Base-by-base conservation (phyloP, 306 rosid genomes). In the Malus asiatica region DNA sequence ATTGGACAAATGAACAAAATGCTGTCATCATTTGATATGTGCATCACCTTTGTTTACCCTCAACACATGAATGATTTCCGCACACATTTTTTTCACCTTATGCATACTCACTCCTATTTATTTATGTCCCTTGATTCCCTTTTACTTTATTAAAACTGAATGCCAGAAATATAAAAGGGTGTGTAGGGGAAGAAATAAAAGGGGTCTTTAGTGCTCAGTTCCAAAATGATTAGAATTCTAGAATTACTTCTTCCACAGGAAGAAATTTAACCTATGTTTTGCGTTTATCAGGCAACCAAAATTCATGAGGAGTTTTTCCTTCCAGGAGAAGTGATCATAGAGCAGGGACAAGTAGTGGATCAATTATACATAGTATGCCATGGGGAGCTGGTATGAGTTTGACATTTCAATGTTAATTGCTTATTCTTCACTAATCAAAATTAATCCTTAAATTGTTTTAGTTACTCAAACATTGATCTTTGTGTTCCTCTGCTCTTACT, bases 271-370 rank as follows among this genome's bases (percentile, higher is more conserved):
- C 59, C 53, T 33, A 73, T 48, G 29, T 44, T 68, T 73, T 25
- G 72, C 25, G 63, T 84, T 82, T 76, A 23, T 62, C 77, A 90
- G 96, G 89, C 88, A 48, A 80, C 80, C 76, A 83, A 48, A 81
- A 85, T 86, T 52, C 83, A 81, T 4, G 92, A 88, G 71, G 92
- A 90, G 82, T 84, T 90, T 81, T 88, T 90, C 82, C 83, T 90
- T 63, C 96, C 84, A 22, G 88, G 83, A 67, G 90, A 88, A 86
- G 83, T 86, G 79, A 81, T 88, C 55, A 45, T 84, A 78, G 92
- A 86, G 79, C 82, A 83, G 70, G 96, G 89, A 68, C 77, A 79
- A 73, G 78, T 86, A 14, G 77, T 80, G 52, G 89, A 88, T 78
- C 87, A 88, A 69, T 80, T 90, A 32, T 90, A 90, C 68, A 75